These are phyloP conservation scores for Crithidia bombi DNA, from an alignment of 208 protist genomes.

Conservation along the genomic window DNA sequence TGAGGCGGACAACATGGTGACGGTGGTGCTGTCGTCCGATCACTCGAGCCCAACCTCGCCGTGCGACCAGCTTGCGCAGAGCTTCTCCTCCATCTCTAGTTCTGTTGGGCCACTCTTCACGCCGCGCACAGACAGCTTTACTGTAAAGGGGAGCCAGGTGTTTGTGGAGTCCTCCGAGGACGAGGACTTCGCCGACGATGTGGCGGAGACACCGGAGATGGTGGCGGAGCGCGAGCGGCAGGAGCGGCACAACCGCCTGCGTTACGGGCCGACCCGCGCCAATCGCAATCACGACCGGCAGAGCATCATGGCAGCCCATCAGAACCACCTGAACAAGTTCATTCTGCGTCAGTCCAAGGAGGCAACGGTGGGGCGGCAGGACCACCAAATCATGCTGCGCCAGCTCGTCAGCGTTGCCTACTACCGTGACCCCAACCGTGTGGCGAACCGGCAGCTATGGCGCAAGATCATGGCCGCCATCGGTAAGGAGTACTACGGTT, in stretches of 20 bases:
- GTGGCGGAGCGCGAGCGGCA: conserved; percentile 23
- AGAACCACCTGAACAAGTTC: conserved; percentile 81
- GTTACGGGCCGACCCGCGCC: conserved; percentile 49
- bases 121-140: conserved; percentile 19
- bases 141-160: conserved; percentile 17
- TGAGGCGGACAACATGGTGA: conserved; percentile 20
- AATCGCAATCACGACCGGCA: conserved; percentile 59
- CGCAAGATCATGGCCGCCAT: conserved; percentile 64
- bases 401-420: conserved; percentile 78
- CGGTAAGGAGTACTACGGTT: conserved; percentile 82
- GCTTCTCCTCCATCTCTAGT: conserved; percentile 44
- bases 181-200: conserved; percentile 32
- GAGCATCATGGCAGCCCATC: conserved; percentile 54
- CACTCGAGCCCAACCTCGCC: conserved; percentile 33
- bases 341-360: conserved; percentile 60
- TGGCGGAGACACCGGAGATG: conserved; percentile 24
- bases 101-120: conserved; percentile 45
- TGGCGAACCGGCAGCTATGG: conserved; percentile 69
- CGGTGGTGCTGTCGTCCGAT: conserved; percentile 28
- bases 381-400: conserved; percentile 88
- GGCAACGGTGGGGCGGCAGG: conserved; percentile 57
- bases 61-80: conserved; percentile 32
- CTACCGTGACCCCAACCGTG: conserved; percentile 58
- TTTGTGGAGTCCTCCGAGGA: conserved; percentile 31
- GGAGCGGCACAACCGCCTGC: conserved; percentile 26